Base-by-base conservation (phyloP, 2,329 filamentous ascomycete species). In the Exophiala aquamarina region DNA sequence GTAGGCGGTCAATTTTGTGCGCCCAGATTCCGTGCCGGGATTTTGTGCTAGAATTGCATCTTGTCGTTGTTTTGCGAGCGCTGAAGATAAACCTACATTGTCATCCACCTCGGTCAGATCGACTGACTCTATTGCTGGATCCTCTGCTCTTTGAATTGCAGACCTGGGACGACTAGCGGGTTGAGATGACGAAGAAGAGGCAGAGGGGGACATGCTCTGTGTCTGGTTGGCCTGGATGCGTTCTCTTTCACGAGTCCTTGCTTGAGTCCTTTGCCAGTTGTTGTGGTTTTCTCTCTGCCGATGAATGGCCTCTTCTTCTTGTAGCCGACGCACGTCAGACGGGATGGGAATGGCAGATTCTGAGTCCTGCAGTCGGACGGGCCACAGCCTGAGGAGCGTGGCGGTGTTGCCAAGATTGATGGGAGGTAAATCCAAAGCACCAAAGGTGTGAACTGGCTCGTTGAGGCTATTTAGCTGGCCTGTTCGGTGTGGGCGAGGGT, bases 31-130 rank as follows among this genome's bases (percentile, higher is more conserved):
- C 8, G 59, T 59, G 5, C 64, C 62, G 2, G 55, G 44, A 21
- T 43, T 52, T 7, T 63, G 71, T 1, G 72, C 66, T 45, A 72
- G 71, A 29, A 78, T 65, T 0, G 76, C 73, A 50, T 79, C 75
- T 44, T 74, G 68, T 4, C 70, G 68, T 59, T 80, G 77, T 58
- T 77, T 80, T 37, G 77, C 70, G 11, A 79, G 61, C 0, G 71
- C 64, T 9, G 71, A 68, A 3, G 70, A 66, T 1, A 79, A 62
- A 1, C 66, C 54, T 2, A 58, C 59, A 10, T 66, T 63, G 26
- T 69, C 69, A 13, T 73, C 65, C 1, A 73, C 67, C 17, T 66
- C 66, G 2, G 71, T 73, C 17, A 81, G 60, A 58, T 81, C 77
- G 4, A 81, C 67, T 18, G 73, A 66, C 35, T 79, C 74, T 6